These are phyloP conservation scores for Kurtzmaniella quercitrusa DNA, from an alignment of 1,139 yeast genomes.

Conservation along the genomic window DNA sequence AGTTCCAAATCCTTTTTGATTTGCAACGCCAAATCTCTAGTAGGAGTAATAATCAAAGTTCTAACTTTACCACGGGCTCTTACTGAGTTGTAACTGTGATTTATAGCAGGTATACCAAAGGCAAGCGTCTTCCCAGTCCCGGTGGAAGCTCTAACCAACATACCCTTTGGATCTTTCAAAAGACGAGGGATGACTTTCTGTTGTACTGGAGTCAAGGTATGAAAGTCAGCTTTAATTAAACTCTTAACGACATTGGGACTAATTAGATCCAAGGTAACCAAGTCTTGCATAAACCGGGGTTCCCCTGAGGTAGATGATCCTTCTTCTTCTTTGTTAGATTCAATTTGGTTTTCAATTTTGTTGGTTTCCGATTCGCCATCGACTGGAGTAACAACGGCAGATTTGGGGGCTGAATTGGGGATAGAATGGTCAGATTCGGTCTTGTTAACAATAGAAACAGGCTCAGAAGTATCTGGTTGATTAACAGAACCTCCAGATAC, in stretches of 20 bases:
- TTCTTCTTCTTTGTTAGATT: no score
- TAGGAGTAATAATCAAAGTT: slow-evolving; percentile 79
- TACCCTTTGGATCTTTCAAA: slow-evolving; percentile 51
- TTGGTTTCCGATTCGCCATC: no score
- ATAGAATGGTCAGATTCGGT: no score
- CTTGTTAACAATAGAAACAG: no score
- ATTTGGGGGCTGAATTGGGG: no score
- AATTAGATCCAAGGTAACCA: background rate
- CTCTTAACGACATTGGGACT: background rate
- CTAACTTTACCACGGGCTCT: slow-evolving; percentile 34
- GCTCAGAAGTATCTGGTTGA: no score
- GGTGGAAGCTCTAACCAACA: slow-evolving; percentile 87
- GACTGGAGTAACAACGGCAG: no score
- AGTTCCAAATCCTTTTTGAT: slow-evolving; percentile 64
- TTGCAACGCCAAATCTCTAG: slow-evolving; percentile 89
- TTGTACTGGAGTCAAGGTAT: slow-evolving; percentile 72
- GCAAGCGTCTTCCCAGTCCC: slow-evolving; percentile 96
- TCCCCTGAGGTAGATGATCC: no score
- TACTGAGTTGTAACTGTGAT: slow-evolving; percentile 27
- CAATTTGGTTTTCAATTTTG: no score
- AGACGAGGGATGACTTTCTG: slow-evolving; percentile 67
- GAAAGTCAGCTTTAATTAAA: background rate
- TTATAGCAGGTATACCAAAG: slow-evolving; percentile 74
- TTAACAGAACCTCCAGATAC: no score
- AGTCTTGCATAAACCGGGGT: background rate